Conservation (phyloP, 2,329 filamentous ascomycete species). For the Shiraia sp. region DNA sequence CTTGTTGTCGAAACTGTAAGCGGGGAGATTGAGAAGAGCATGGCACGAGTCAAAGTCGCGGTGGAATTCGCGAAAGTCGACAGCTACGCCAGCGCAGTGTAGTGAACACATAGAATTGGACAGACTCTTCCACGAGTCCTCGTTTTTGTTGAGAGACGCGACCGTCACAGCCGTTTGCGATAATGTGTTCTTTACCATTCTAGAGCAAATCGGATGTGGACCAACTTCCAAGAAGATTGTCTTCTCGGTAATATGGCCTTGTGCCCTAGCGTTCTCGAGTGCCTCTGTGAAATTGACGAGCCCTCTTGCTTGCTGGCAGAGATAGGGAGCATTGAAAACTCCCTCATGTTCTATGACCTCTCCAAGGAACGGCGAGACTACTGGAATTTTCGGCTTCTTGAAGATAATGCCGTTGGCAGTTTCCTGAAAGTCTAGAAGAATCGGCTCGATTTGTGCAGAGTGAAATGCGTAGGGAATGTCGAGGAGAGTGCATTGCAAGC, state of each 20-base stretch:
- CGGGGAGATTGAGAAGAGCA: constrained; percentile 57
- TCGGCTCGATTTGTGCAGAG: constrained; percentile 43
- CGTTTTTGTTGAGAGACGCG: constrained; percentile 2
- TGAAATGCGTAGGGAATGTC: constrained; percentile 21
- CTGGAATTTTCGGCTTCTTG: constrained; percentile 28
- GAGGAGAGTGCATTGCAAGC: constrained; percentile 5
- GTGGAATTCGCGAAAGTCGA: constrained; percentile 67
- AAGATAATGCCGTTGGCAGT: constrained; percentile 26
- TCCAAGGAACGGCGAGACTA: constrained; percentile 51
- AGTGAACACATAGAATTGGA: constrained; percentile 54
- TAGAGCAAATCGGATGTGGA: constrained; percentile 47
- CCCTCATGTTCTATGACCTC: constrained; percentile 44
- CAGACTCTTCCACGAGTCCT: constrained; percentile 35
- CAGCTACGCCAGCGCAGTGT: constrained; percentile 57
- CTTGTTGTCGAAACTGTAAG: constrained; percentile 40
- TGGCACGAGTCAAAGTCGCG: constrained; percentile 52
- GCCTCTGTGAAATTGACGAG: constrained; percentile 45
- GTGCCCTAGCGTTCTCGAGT: constrained; percentile 42
- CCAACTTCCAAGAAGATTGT: constrained; percentile 52
- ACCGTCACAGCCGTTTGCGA: constrained; percentile 30
- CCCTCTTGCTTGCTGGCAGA: constrained; percentile 22
- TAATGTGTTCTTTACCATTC: constrained; percentile 41
- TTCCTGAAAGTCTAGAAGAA: constrained; percentile 46
- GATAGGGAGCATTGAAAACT: constrained; percentile 45
- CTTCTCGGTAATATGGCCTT: constrained; percentile 34